Evolutionary conservation across 2,329 filamentous ascomycete genomes (phyloP).

Genomic region (Aciculosporium take): DNA sequence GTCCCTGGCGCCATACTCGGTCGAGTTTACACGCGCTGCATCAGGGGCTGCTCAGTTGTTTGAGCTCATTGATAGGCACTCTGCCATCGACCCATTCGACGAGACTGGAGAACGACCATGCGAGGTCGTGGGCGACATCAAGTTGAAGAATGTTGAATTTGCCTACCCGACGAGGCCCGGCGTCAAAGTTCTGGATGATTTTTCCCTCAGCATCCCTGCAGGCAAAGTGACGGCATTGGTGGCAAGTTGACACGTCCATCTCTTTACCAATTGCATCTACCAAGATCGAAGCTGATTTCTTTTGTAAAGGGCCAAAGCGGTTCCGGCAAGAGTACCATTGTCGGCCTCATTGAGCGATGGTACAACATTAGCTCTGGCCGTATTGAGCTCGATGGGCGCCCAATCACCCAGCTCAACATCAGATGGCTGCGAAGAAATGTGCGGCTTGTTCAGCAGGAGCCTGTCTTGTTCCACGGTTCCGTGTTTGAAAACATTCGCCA

Average conservation of each 20-base stretch:
- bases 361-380: slow-evolving; percentile 35
- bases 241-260: slow-evolving; percentile 11
- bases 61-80: neutral
- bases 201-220: slow-evolving; percentile 28
- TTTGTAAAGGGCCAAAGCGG: slow-evolving; percentile 21
- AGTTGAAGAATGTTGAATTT: slow-evolving; percentile 27
- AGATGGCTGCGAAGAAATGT: neutral
- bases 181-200: slow-evolving; percentile 25
- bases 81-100: slow-evolving; percentile 15
- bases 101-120: slow-evolving; percentile 6
- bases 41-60: slow-evolving; percentile 15
- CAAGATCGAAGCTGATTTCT: neutral
- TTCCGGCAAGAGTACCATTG: slow-evolving; percentile 43
- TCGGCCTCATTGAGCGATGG: slow-evolving; percentile 44
- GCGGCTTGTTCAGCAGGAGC: slow-evolving; percentile 18
- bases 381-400: slow-evolving; percentile 28
- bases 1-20: slow-evolving; percentile 21
- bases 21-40: slow-evolving; percentile 25
- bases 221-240: slow-evolving; percentile 30
- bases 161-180: slow-evolving; percentile 30
- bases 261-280: neutral
- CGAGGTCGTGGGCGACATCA: slow-evolving; percentile 19
- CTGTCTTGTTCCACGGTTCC: slow-evolving; percentile 29
- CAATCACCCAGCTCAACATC: neutral
- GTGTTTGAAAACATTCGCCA: slow-evolving; percentile 42